Evolutionary conservation across 108 stramenopile species (phyloP), one percentile per base, ranked within the genome.

Genomic region (Thalassiosira profunda): DNA sequence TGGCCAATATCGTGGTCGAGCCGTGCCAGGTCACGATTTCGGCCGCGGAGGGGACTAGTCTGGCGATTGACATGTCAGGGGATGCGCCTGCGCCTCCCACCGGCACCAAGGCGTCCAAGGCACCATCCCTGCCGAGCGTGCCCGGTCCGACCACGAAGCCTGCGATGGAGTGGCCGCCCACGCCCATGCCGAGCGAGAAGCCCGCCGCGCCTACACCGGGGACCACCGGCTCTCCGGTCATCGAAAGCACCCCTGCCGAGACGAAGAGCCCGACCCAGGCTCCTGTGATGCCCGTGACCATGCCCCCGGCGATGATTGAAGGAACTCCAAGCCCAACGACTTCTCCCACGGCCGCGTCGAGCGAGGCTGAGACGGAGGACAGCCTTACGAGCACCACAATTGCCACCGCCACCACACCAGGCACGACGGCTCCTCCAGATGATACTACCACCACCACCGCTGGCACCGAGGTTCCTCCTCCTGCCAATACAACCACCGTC

Each of bases 11-110:
- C 14, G 40, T 56, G 17, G 3, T 7, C 14, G 62, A 63, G n/a
- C 47, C 67, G 2, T 77, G 76, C 34, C 8, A 31, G 15, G 43
- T 43, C 3, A 25, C 53, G 29, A 69, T 77, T 63, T 58, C 45
- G 17, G 48, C 40, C 42, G 67, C 37, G 8, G 67, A 64, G 36
- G 67, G 76, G 18, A 28, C 61, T 6, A 64, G 56, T 10, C 64
- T 69, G 57, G 60, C 57, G 30, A 63, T 77, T 12, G 54, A 37
- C 29, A 42, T 66, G 21, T 15, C 30, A 7, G 38, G 38, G 29
- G 73, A 55, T 24, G 21, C 42, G 3, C 30, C 3, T 15, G 8
- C 38, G 5, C 46, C 73, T 2, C 24, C 48, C 3, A 63, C 56
- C 30, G 10, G 26, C 2, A 10, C 17, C 54, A 2, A 28, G 2